Base-by-base conservation (phyloP, 1,139 yeast genomes). In the Blastobotrys petasosporus region DNA sequence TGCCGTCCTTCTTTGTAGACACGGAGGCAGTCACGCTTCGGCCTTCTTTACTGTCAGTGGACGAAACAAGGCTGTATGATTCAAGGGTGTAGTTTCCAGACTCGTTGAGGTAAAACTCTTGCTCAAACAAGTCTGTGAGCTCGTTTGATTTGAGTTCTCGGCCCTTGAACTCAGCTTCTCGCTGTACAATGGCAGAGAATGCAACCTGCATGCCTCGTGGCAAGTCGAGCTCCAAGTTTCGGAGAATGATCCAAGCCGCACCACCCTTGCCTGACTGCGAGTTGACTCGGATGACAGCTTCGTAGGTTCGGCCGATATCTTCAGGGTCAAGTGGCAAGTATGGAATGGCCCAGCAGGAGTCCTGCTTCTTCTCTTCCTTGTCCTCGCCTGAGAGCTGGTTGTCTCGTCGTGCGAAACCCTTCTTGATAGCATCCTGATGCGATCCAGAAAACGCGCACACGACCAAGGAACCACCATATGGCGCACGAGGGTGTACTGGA, bases 201-300 rank as follows among this genome's bases (percentile, higher is more conserved):
- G 85, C 87, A 42, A 90, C 85, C 70, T 92, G 98, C 64, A 92
- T 73, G 46, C 82, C 83, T 67, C 97, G 81, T 52, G 98, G 98
- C 58, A 92, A 76, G 61, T 92, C 97, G 52, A 92, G 76, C 55
- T 90, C 97, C 63, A 92, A 74, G 53, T 85, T 78, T 62, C 94
- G 80, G 60, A 88, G 76, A 61, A 92, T 84, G 55, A 92, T 85
- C 97, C 97, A 92, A 29, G 97, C 95, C 28, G 97, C 95, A 64
- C 97, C 97, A 63, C 97, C 97, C 71, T 92, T 92, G 62, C 98
- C 98, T 25, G 95, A 84, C 73, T 92, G 97, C 9, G 97, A 88
- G 73, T 92, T 92, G 68, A 92, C 97, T 67, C 98, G 80, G 62
- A 92, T 92, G 54, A 92, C 94, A 39, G 97, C 97, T 71, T 92